phyloP scores from a whole-genome alignment of 495 filamentous ascomycete genomes.

The Pyrenopolyporus hunteri region DNA sequence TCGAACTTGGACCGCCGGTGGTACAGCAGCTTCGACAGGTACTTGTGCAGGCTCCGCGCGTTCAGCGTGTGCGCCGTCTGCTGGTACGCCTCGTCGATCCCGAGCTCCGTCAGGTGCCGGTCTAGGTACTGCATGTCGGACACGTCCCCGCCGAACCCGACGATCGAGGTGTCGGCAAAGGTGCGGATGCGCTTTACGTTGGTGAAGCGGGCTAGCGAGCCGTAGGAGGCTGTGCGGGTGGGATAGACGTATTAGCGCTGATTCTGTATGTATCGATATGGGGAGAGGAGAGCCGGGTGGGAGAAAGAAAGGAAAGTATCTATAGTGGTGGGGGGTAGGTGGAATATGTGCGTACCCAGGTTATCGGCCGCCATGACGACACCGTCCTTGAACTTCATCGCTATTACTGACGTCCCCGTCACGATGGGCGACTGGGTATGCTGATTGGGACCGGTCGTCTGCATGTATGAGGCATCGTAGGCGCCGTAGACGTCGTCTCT shows the following conservation, averaged over 20 bases:
- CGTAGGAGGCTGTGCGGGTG: constrained; percentile 79
- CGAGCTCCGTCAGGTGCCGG: constrained; percentile 82
- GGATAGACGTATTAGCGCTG: constrained; percentile 22
- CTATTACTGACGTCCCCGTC: constrained; percentile 94
- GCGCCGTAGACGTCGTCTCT: constrained; percentile 94
- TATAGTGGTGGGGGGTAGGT: neutral
- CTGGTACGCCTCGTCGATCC: constrained; percentile 86
- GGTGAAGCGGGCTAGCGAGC: constrained; percentile 94
- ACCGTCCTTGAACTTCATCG: constrained; percentile 92
- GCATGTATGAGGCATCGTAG: constrained; percentile 86
- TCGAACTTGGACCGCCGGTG: constrained; percentile 92
- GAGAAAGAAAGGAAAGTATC: neutral
- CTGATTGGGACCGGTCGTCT: constrained; percentile 69
- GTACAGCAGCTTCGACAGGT: constrained; percentile 93
- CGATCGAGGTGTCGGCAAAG: constrained; percentile 76
- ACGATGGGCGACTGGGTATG: constrained; percentile 92
- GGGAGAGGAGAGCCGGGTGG: neutral
- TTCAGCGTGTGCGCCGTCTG: constrained; percentile 64
- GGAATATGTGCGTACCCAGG: constrained; percentile 65
- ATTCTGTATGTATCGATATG: neutral
- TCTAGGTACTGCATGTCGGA: constrained; percentile 98
- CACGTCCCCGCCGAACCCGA: constrained; percentile 93
- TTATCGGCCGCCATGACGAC: constrained; percentile 97
- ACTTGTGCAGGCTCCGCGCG: constrained; percentile 94
- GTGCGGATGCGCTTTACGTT: constrained; percentile 87